These are phyloP conservation scores for slime mould (Dictyostelium discoideum) DNA, from an alignment of 78 protist species.

Conservation along the genomic window DNA sequence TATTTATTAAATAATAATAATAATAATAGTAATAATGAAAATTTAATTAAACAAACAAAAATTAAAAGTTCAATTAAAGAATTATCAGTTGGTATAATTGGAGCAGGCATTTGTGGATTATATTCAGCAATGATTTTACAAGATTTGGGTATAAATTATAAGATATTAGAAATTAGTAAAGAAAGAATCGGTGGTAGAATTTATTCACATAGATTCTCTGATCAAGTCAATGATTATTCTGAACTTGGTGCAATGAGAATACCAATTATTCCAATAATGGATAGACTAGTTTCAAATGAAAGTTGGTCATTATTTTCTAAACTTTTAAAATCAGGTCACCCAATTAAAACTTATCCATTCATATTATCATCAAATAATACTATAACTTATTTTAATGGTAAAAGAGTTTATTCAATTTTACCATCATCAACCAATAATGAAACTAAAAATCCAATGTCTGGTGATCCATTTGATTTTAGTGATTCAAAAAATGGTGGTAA, in stretches of 20 bases:
- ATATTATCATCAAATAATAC: background rate
- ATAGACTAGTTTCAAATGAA: background rate
- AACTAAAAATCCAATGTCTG: background rate
- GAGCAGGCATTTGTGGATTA: conserved; percentile 30
- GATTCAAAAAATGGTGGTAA: background rate
- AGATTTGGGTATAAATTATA: conserved; percentile 26
- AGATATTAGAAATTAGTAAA: conserved; percentile 10
- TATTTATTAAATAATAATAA: background rate
- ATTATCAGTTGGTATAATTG: conserved; percentile 24
- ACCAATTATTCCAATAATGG: conserved; percentile 15
- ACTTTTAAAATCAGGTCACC: background rate
- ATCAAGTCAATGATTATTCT: background rate
- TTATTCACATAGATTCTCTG: background rate
- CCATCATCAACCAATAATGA: background rate
- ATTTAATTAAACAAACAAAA: background rate
- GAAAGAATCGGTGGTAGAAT: conserved; percentile 44
- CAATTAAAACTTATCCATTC: background rate
- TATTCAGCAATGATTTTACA: conserved; percentile 26
- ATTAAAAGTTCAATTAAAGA: background rate
- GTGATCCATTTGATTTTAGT: background rate
- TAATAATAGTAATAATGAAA: background rate
- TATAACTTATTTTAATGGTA: conserved; percentile 3
- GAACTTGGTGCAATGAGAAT: conserved; percentile 62
- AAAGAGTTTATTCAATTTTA: background rate
- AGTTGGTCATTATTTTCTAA: conserved; percentile 15